Base-by-base conservation (phyloP, 176 grass and related monocot species). In the Eragrostis nindensis region DNA sequence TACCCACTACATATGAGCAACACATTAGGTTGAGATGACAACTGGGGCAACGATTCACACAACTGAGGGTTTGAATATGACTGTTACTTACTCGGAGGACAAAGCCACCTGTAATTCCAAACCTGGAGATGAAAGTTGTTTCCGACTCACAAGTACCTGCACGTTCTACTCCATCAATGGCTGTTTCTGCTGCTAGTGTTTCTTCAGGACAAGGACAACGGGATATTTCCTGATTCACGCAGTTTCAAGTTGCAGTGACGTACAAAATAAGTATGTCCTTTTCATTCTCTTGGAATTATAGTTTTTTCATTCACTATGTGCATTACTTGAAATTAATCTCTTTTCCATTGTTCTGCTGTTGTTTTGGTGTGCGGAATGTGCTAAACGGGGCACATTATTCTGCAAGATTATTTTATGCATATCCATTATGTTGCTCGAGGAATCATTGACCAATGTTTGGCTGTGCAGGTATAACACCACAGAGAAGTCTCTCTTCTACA, bases 21-120 rank as follows among this genome's bases (percentile, higher is more conserved):
- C 30, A 21, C 67, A 24, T 78, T 82, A 98, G 96, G 96, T 98
- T 29, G 96, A 86, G 74, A 98, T 98, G 92, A 98, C 92, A 46
- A 98, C 96, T 54, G 96, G 96, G 57, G 92, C 92, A 60, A 98
- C 92, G 3, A 98, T 98, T 81, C 96, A 95, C 71, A 98, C 96
- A 52, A 98, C 96, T 7, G 68, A 86, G 61, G 96, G 96, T 10
- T 86, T 98, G 79, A 90, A 91, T 13, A 93, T 98, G 92, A 98
- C 92, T 26, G 92, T 98, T 83, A 98, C 96, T 98, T 83, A 98
- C 96, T 46, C 88, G 38, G 42, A 81, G 96, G 76, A 93, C 71
- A 36, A 87, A 52, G 42, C 86, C 86, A 56, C 92, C 92, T 67
- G 91, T 94, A 56, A 93, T 98, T 46, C 95, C 95, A 54, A 98